phyloP scores from a whole-genome alignment of 108 stramenopile genomes.

The Cyclotella choctawhatcheeana region DNA sequence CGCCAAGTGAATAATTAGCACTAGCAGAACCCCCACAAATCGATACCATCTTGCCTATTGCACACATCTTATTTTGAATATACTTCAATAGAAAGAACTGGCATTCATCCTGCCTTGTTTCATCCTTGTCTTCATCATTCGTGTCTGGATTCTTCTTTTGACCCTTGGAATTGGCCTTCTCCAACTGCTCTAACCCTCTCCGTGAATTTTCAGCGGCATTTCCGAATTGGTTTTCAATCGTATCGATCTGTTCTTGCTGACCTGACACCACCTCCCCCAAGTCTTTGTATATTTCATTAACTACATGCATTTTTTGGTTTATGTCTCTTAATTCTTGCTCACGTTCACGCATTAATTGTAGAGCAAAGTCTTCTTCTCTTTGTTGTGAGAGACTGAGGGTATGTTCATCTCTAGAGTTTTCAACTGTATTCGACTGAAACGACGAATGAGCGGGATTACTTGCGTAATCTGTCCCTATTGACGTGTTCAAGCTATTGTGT shows the following conservation, averaged over 20 bases:
- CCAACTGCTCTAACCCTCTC: constrained; percentile 34
- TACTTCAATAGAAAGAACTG: constrained; percentile 23
- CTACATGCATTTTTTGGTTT: constrained; percentile 37
- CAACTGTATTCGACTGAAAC: not conserved
- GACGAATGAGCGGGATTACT: too few species aligned
- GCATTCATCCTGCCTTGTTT: not conserved
- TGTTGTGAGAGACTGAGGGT: constrained; percentile 25
- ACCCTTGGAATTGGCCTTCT: constrained; percentile 23
- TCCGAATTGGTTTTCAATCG: constrained; percentile 24
- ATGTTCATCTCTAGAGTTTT: not conserved
- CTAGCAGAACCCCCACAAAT: constrained; percentile 37
- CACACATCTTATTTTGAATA: constrained; percentile 13
- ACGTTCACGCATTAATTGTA: constrained; percentile 36
- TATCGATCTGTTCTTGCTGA: constrained; percentile 42
- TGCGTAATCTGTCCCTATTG: too few species aligned
- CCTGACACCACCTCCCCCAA: constrained; percentile 35
- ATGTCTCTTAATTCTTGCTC: constrained; percentile 40
- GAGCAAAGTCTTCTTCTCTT: constrained; percentile 39
- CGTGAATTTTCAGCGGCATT: constrained; percentile 14
- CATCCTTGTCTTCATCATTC: constrained; percentile 5
- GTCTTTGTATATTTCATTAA: constrained; percentile 46
- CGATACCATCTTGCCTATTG: constrained; percentile 26
- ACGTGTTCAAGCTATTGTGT: not conserved
- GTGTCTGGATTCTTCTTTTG: constrained; percentile 7
- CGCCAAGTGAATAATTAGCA: constrained; percentile 27